Percentiles rank a stretch among this genome's conserved stretches.
Conservation (phyloP, 2,329 filamentous ascomycete genomes). For the Pyrenophora seminiperda region DNA sequence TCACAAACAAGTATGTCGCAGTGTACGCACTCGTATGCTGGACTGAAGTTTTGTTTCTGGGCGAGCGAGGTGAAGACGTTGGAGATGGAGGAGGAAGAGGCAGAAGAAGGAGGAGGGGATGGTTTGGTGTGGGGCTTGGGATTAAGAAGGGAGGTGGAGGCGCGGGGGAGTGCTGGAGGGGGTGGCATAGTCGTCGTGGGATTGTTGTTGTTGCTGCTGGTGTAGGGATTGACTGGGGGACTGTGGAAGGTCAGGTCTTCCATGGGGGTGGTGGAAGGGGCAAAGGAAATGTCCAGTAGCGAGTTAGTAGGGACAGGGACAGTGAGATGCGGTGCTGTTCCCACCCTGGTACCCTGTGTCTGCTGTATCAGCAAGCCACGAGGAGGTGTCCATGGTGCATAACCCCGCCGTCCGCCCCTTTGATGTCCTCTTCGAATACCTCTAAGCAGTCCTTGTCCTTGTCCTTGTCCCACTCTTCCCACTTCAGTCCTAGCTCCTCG, state of each 20-base stretch:
- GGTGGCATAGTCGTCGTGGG: too few relatives aligned
- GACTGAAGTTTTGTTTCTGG: slow-evolving; percentile 19
- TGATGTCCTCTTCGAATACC: neutral
- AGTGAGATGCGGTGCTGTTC: slow-evolving; percentile 14
- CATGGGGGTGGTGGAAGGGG: slow-evolving; percentile 17
- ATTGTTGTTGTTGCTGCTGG: too few relatives aligned
- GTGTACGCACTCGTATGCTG: slow-evolving; percentile 31
- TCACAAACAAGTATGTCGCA: slow-evolving; percentile 35
- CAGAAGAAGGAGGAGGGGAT: too few relatives aligned
- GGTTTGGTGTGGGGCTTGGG: too few relatives aligned
- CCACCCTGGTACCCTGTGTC: too few relatives aligned
- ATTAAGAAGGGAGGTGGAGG: too few relatives aligned
- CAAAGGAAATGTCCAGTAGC: slow-evolving; percentile 9
- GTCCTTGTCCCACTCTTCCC: too few relatives aligned
- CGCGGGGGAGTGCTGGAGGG: too few relatives aligned
- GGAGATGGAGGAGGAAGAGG: too few relatives aligned
- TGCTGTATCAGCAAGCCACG: slow-evolving; percentile 17
- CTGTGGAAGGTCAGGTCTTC: too few relatives aligned
- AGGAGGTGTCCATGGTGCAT: slow-evolving; percentile 10
- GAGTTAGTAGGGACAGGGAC: slow-evolving; percentile 6
- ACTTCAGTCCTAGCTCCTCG: too few relatives aligned
- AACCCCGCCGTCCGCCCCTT: slow-evolving; percentile 1
- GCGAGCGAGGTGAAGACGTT: neutral
- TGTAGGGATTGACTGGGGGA: too few relatives aligned
- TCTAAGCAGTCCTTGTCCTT: neutral